Evolutionary conservation across 768 basidiomycete genomes (phyloP), one percentile per base, ranked within the genome.

Genomic region (Collybia sordida): DNA sequence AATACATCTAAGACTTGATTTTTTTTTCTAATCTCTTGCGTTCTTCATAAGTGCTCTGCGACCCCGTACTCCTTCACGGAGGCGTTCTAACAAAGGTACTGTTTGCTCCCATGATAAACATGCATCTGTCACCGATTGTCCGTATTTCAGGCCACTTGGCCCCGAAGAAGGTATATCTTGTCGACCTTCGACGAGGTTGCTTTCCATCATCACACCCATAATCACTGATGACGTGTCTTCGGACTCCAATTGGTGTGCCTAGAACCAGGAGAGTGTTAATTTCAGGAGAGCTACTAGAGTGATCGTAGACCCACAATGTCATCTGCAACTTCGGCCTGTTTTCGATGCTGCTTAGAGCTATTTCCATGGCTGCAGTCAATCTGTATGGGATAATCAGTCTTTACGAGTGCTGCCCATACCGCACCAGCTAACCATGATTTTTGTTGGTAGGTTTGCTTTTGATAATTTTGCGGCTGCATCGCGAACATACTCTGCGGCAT

Each of bases 281-380:
- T 49, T 31, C 55, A 40, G 14, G 15, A 42, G 11, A 24, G 27
- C n/a, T 45, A n/a, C 11, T 49, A 19, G 31, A 42, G 7, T 25
- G 34, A 42, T 18, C 2, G 44, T 49, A 49, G 42, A 66, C 85
- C 67, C 59, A 93, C 94, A 55, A 99, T 87, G 63, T 96, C 86
- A 25, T 91, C 88, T 6, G 90, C 92, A 28, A 98, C 96, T 51
- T 89, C 85, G 3, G 85, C 72, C 71, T 99, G 96, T 59, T 85
- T 90, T 52, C 81, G 73, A 67, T 96, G 90, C 63, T 97, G 90
- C 70, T 99, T 98, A 52, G 78, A 82, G 60, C 89, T 92, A 71
- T 98, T 98, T 52, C 96, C 94, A 64, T 98, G 95, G 59, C 93
- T 95, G 78, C 96, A 96, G 68, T 96, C 93, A 55, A 97, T 85